Percentiles rank a stretch among this genome's conserved stretches.
phyloP scores from a whole-genome alignment of 2,329 filamentous ascomycete genomes.

The Claviceps digitariae region DNA sequence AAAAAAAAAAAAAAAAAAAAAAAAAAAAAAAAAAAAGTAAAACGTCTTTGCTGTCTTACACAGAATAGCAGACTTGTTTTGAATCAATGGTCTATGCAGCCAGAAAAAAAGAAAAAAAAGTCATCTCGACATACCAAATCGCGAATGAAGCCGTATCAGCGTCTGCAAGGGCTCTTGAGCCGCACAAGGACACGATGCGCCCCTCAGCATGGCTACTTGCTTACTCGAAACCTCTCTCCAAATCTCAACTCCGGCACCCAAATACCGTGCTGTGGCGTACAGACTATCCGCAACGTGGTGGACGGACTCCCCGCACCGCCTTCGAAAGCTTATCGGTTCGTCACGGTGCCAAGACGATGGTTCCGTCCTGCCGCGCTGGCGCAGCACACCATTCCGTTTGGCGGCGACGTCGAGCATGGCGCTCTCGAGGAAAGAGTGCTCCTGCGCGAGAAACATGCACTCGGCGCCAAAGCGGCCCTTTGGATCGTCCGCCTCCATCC shows the following conservation, averaged over 20 bases:
- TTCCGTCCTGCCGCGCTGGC: background rate
- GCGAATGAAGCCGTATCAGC: constrained; percentile 7
- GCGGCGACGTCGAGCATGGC: constrained; percentile 6
- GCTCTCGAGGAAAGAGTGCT: background rate
- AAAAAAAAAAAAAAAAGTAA: too few species aligned
- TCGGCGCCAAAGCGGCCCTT: constrained; percentile 7
- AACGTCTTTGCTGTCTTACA: too few species aligned
- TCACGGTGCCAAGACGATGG: background rate
- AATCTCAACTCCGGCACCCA: constrained; percentile 2
- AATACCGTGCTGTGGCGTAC: constrained; percentile 1
- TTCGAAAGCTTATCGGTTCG: too few species aligned
- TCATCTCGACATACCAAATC: constrained; percentile 8
- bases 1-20: too few species aligned
- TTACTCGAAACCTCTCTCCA: constrained; percentile 5
- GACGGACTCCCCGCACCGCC: background rate
- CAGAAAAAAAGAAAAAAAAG: too few species aligned
- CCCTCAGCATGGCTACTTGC: background rate
- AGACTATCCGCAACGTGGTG: constrained; percentile 3
- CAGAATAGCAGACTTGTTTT: too few species aligned
- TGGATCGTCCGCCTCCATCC: constrained; percentile 11
- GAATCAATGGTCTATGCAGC: too few species aligned
- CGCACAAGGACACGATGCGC: background rate
- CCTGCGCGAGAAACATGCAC: constrained; percentile 9
- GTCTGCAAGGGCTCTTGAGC: constrained; percentile 8
- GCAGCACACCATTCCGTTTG: constrained; percentile 4